Conservation (phyloP, 495 filamentous ascomycete genomes). For the Daldinia caldariorum region DNA sequence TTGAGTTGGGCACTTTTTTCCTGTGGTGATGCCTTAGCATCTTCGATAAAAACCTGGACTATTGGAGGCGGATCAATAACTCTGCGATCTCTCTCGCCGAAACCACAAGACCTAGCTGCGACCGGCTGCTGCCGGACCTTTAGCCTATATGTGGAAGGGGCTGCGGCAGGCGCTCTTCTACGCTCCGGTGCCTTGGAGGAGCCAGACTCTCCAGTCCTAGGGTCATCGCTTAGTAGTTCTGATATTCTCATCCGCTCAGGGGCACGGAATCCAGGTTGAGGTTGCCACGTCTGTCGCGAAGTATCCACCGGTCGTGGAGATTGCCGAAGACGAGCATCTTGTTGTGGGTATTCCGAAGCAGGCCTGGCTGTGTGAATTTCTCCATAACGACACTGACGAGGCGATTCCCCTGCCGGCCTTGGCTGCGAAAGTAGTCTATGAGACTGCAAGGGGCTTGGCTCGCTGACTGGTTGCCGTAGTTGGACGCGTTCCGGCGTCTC, state of each 20-base stretch:
- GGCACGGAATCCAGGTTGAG: slow-evolving; percentile 39
- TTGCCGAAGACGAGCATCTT: slow-evolving; percentile 24
- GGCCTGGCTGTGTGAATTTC: slow-evolving; percentile 33
- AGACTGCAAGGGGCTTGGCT: slow-evolving; percentile 31
- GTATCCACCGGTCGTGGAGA: slow-evolving; percentile 32
- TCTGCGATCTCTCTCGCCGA: slow-evolving; percentile 90
- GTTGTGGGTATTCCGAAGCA: slow-evolving; percentile 34
- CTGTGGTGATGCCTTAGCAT: slow-evolving; percentile 63
- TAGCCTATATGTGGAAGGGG: slow-evolving; percentile 54
- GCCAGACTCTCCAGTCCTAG: slow-evolving; percentile 37
- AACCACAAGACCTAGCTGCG: slow-evolving; percentile 91
- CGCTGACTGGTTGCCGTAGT: slow-evolving; percentile 31
- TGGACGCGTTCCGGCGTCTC: slow-evolving; percentile 46
- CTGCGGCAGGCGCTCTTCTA: slow-evolving; percentile 18
- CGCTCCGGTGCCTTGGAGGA: slow-evolving; percentile 43
- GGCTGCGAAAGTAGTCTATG: slow-evolving; percentile 30
- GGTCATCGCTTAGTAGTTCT: slow-evolving; percentile 54
- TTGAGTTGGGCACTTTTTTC: slow-evolving; percentile 69
- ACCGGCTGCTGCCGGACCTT: slow-evolving; percentile 88
- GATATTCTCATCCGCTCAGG: slow-evolving; percentile 58
- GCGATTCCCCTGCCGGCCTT: slow-evolving; percentile 21
- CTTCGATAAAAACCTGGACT: slow-evolving; percentile 80
- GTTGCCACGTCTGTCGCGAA: slow-evolving; percentile 36
- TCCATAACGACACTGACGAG: slow-evolving; percentile 29
- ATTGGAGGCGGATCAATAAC: slow-evolving; percentile 97